Percentiles rank a stretch among this genome's conserved stretches.
Conservation (phyloP, 2,329 filamentous ascomycete genomes). For the Pseudogymnoascus sp. region DNA sequence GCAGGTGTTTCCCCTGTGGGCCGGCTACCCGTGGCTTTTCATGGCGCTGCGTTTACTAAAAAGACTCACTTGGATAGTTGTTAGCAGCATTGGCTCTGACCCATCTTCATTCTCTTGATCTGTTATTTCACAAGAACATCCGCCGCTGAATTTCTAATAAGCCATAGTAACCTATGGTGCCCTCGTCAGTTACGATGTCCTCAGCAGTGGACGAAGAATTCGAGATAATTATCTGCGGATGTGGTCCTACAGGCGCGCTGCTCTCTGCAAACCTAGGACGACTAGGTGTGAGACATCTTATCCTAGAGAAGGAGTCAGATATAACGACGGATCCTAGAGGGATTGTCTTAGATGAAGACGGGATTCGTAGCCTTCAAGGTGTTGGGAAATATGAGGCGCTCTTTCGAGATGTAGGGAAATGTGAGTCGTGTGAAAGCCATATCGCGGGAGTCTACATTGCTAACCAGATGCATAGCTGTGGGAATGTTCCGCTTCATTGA, state of each 20-base stretch:
- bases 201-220: background rate
- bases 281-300: constrained; percentile 23
- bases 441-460: background rate
- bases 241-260: constrained; percentile 30
- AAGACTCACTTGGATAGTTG: background rate
- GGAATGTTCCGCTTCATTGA: constrained; percentile 23
- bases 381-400: constrained; percentile 26
- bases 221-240: constrained; percentile 31
- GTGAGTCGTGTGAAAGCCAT: constrained; percentile 16
- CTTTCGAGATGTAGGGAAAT: constrained; percentile 26
- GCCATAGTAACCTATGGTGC: background rate
- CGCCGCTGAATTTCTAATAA: background rate
- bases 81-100: background rate
- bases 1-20: no score
- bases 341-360: constrained; percentile 30
- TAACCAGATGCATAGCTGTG: background rate
- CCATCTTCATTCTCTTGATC: background rate
- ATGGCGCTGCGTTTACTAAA: background rate
- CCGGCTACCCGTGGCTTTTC: no score
- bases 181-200: background rate
- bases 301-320: constrained; percentile 27
- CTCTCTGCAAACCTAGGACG: constrained; percentile 26
- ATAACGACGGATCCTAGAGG: constrained; percentile 30
- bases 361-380: constrained; percentile 28
- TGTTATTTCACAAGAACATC: background rate